These are phyloP conservation scores for Pachysandra terminalis DNA, from an alignment of 164 flowering plant genomes.

Conservation along the genomic window DNA sequence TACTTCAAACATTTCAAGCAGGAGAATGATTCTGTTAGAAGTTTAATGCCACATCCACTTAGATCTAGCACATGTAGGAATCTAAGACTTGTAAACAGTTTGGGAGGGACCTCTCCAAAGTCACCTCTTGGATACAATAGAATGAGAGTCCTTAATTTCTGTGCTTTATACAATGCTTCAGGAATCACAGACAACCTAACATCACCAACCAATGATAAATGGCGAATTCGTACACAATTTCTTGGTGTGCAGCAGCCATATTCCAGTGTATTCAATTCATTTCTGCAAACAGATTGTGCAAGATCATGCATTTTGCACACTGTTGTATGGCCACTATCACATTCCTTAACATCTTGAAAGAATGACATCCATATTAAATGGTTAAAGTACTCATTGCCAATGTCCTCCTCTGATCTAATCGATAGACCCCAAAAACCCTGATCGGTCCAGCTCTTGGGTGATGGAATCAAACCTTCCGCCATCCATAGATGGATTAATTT, in stretches of 20 bases:
- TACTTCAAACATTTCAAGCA: neutral
- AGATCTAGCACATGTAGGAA: too few relatives aligned
- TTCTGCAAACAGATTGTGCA: slow-evolving; percentile 12
- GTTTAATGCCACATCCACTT: neutral
- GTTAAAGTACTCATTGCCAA: slow-evolving; percentile 18
- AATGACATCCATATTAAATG: too few relatives aligned
- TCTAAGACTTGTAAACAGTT: too few relatives aligned
- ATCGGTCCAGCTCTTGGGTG: neutral
- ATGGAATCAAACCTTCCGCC: slow-evolving; percentile 14
- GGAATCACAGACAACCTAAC: neutral
- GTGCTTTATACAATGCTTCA: too few relatives aligned
- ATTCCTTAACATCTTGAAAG: too few relatives aligned
- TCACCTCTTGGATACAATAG: neutral
- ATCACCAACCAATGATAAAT: slow-evolving; percentile 3
- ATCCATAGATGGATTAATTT: too few relatives aligned
- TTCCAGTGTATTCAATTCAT: neutral
- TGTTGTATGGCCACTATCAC: too few relatives aligned
- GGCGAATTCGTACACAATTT: too few relatives aligned
- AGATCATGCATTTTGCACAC: slow-evolving; percentile 19
- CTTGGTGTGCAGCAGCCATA: slow-evolving; percentile 1
- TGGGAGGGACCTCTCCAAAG: neutral
- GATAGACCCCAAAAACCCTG: too few relatives aligned
- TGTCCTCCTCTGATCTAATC: neutral
- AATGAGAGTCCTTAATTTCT: too few relatives aligned
- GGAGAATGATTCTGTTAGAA: slow-evolving; percentile 5